These are phyloP conservation scores for Botrytis squamosa DNA, from an alignment of 2,329 filamentous ascomycete species.

Conservation along the genomic window DNA sequence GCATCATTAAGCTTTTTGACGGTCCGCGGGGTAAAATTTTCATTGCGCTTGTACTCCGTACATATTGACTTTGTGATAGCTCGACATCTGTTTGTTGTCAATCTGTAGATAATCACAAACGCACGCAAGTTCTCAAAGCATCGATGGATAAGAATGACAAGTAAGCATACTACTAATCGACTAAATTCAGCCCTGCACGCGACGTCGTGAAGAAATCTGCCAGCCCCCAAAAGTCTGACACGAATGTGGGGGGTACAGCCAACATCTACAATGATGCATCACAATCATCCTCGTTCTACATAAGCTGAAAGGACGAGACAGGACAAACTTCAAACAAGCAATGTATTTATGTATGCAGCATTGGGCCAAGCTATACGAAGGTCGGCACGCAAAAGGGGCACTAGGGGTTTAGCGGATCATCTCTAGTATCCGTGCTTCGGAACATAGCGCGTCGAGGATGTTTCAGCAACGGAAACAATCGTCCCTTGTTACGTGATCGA, in stretches of 20 bases:
- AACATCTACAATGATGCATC: not conserved
- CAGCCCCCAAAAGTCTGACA: not conserved
- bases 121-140: not conserved
- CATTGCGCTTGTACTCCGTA: not conserved
- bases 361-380: not conserved
- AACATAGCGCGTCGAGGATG: not conserved
- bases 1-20: not conserved
- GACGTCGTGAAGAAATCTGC: not conserved
- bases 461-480: slow-evolving; percentile 15
- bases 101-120: not conserved
- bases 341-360: not conserved
- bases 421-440: slow-evolving; percentile 1
- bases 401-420: not conserved
- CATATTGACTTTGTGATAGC: not conserved
- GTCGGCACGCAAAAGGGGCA: not conserved
- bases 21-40: not conserved
- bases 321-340: not conserved
- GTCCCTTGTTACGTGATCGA: not conserved
- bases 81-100: not conserved
- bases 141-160: not conserved
- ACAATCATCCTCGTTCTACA: not conserved
- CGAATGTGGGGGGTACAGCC: not conserved
- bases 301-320: not conserved
- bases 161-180: not conserved
- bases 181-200: not conserved